phyloP scores from a whole-genome alignment of 495 filamentous ascomycete species.

The Daldinia bambusicola region DNA sequence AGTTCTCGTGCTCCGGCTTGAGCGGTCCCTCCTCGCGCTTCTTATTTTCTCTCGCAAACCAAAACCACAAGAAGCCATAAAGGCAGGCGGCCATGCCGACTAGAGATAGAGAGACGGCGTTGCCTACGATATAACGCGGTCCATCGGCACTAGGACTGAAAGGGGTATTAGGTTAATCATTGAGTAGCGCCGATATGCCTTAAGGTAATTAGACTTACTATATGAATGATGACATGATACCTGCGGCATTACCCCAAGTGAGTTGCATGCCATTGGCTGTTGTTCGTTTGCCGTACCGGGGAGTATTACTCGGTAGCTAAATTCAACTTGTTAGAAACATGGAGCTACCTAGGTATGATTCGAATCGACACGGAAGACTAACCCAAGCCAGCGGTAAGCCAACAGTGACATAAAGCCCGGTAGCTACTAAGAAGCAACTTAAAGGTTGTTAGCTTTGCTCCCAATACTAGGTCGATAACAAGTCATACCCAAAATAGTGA shows the following conservation, averaged over 20 bases:
- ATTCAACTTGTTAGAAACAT: constrained; percentile 10
- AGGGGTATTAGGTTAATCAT: constrained; percentile 22
- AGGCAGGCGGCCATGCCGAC: constrained; percentile 59
- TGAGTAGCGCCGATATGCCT: neutral
- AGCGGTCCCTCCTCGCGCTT: constrained; percentile 63
- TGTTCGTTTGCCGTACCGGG: constrained; percentile 77
- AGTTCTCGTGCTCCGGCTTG: constrained; percentile 62
- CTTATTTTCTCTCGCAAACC: constrained; percentile 65
- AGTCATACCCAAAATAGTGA: constrained; percentile 67
- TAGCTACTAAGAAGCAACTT: constrained; percentile 75
- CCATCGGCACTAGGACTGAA: constrained; percentile 51
- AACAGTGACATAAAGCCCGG: constrained; percentile 75
- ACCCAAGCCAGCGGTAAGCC: constrained; percentile 77
- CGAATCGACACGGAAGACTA: constrained; percentile 18
- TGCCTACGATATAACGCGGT: constrained; percentile 63
- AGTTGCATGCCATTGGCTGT: constrained; percentile 76
- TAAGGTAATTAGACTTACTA: constrained; percentile 48
- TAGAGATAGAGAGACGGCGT: constrained; percentile 65
- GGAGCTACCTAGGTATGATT: neutral
- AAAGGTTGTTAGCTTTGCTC: constrained; percentile 22
- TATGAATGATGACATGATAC: constrained; percentile 76
- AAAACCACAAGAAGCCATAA: constrained; percentile 65
- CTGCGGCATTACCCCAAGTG: constrained; percentile 72
- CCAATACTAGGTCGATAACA: neutral
- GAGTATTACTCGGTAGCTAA: constrained; percentile 60